Evolutionary conservation across 257 asterid species (phyloP).

Genomic region (Vinca minor): DNA sequence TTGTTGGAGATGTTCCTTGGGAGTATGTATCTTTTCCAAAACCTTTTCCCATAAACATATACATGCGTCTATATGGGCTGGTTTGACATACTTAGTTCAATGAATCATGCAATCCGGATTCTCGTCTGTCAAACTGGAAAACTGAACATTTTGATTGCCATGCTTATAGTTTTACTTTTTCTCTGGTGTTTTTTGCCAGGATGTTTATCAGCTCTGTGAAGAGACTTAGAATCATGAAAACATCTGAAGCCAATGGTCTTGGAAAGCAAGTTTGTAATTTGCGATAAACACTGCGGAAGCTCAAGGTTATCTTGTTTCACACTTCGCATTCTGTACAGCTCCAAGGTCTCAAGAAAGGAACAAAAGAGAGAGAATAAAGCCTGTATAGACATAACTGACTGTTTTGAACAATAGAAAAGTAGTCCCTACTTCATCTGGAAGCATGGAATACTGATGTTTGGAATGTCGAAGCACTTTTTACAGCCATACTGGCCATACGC

Average conservation of each 20-base stretch:
- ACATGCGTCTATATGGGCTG: neutral
- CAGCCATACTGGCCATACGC: too few relatives aligned
- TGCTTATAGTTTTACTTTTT: conserved; percentile 11
- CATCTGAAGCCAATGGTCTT: conserved; percentile 66
- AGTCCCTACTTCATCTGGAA: conserved; percentile 15
- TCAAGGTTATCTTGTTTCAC: conserved; percentile 1
- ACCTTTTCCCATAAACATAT: neutral
- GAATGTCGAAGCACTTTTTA: conserved; percentile 16
- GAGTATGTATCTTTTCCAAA: conserved; percentile 42
- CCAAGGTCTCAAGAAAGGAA: conserved; percentile 42
- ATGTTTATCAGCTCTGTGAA: conserved; percentile 67
- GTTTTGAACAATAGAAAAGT: conserved; percentile 9
- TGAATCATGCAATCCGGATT: neutral
- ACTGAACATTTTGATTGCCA: neutral
- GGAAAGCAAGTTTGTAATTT: conserved; percentile 26
- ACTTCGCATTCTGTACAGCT: conserved; percentile 26
- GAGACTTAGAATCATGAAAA: conserved; percentile 72
- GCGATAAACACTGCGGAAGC: neutral
- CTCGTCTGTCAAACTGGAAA: neutral
- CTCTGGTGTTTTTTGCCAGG: conserved; percentile 33
- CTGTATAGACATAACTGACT: conserved; percentile 20
- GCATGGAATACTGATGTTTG: conserved; percentile 20
- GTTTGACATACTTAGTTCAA: neutral
- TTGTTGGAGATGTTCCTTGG: conserved; percentile 93
- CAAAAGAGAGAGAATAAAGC: conserved; percentile 20